Base-by-base conservation (phyloP, 2,329 filamentous ascomycete genomes). In the Ceratocystis lukuohia region DNA sequence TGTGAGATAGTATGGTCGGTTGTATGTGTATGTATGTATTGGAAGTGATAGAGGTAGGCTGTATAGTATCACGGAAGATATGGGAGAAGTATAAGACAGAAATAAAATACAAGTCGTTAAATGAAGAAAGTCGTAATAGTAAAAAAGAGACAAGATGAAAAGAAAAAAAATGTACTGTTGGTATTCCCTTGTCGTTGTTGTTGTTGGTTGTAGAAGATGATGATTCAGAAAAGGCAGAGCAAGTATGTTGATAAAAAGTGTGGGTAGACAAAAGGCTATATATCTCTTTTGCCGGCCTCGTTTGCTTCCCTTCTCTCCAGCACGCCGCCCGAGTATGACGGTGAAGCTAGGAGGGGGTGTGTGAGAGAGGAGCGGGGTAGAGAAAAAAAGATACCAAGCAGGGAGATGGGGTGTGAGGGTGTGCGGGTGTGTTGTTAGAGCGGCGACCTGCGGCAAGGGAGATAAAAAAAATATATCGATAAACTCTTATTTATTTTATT, bases 191-290 rank as follows among this genome's bases (percentile, higher is more conserved):
- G 46, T n/a, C 3, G 48, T 3, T 15, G 48, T 7, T 15, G 48
- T 7, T 28, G 48, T 7, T 53, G 22, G 22, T 15, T 12, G 6
- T 57, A 28, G 53, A 30, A 33, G 56, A 59, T 59, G 56, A 33
- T 59, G 30, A 22, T 59, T 37, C 28, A n/a, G 20, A 25, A 53
- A 15, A 53, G 12, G 12, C 12, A 53, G 48, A 53, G 25, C 22
- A 10, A 59, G 56, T 30, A 25, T 7, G 56, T 8, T 3, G 48
- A 10, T 12, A 25, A 5, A n/a, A 30, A 25, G 33, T 28, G 56
- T 37, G 56, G 56, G 56, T 20, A 17, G 28, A 7, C 56, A 59
- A 59, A 59, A 59, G 56, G 33, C 56, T 59, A 59, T 33, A 59
- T 59, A 59, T 59, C 30, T 30, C 56, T 33, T 15, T 37, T 37